Evolutionary conservation across 202 grass and related monocot species (phyloP), one percentile per base, ranked within the genome.

Genomic region (Panicum virgatum): DNA sequence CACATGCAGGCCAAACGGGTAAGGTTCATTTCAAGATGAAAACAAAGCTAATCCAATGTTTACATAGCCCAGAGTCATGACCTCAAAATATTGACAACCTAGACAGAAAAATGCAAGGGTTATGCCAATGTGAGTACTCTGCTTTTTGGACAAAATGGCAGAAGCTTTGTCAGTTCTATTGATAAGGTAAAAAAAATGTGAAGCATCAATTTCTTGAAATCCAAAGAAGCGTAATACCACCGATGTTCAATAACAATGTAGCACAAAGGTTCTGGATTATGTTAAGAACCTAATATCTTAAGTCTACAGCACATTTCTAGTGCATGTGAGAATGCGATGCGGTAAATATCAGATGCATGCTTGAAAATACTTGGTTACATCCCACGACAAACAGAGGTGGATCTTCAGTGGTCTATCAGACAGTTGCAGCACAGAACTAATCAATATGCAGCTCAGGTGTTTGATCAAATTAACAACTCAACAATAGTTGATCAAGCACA

Each of bases 21-120:
- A 83, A 90, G 37, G 22, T 69, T 80, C 44, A 4, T 80, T 19
- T 83, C 25, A 81, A 68, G 6, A 88, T 62, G 26, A 80, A 74
- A 80, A 51, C 6, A 47, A 37, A 66, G 37, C 32, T 36, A n/a
- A 71, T 27, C 30, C 22, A 27, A 72, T 22, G 48, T 81, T 72
- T 62, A 54, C 23, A 64, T 70, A 81, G 9, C 9, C 46, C 12
- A 2, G 19, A 52, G 5, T 26, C 0, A 2, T 45, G 14, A 39
- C n/a, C 40, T 80, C 7, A 45, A 89, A 69, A 70, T 51, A 37
- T 39, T 80, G 29, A n/a, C 12, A 75, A 77, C 26, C 75, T 67
- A 50, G 40, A 9, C 0, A 42, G 30, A 82, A 76, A n/a, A n/a
- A 78, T 76, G 45, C 23, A 76, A 86, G 48, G 5, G 48, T 66